phyloP scores from a whole-genome alignment of 495 filamentous ascomycete species.

The Trypethelium eluteriae region DNA sequence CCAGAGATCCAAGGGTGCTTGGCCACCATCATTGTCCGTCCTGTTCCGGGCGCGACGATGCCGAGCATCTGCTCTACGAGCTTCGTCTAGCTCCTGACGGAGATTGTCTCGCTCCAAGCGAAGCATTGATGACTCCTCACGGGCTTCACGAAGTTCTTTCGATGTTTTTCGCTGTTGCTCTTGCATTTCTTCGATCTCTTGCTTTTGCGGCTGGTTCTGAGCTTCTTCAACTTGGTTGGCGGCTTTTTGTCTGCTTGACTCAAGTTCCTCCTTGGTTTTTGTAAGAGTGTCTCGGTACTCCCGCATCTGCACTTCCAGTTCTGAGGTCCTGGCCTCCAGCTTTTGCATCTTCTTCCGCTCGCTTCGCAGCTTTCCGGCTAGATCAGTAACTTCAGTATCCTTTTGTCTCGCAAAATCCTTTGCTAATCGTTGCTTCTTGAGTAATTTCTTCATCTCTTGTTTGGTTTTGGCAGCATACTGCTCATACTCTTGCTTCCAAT shows the following conservation, averaged over 20 bases:
- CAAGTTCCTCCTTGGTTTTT: not conserved
- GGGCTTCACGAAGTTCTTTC: slow-evolving; percentile 5
- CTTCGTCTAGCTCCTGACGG: not conserved
- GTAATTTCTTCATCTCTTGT: slow-evolving; percentile 53
- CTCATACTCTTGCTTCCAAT: slow-evolving; percentile 89
- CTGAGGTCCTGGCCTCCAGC: slow-evolving; percentile 28
- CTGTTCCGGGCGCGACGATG: not conserved
- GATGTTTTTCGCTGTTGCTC: slow-evolving; percentile 7
- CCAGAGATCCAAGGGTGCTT: not conserved
- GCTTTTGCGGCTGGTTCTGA: not conserved
- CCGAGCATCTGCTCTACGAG: not conserved
- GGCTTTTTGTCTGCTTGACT: not conserved
- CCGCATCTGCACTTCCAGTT: slow-evolving; percentile 30
- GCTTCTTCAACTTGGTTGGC: not conserved
- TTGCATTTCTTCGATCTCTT: not conserved
- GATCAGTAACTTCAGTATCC: slow-evolving; percentile 66
- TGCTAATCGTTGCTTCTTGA: slow-evolving; percentile 54
- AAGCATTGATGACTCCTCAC: slow-evolving; percentile 1
- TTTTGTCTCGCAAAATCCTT: slow-evolving; percentile 87
- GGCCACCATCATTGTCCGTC: not conserved
- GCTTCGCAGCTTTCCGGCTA: slow-evolving; percentile 63
- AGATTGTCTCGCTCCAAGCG: not conserved
- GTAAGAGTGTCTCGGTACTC: slow-evolving; percentile 12
- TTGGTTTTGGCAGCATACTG: slow-evolving; percentile 70
- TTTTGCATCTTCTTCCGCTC: slow-evolving; percentile 50